Evolutionary conservation across 2,329 filamentous ascomycete species (phyloP).

Genomic region (Colletotrichum neosansevieriae): DNA sequence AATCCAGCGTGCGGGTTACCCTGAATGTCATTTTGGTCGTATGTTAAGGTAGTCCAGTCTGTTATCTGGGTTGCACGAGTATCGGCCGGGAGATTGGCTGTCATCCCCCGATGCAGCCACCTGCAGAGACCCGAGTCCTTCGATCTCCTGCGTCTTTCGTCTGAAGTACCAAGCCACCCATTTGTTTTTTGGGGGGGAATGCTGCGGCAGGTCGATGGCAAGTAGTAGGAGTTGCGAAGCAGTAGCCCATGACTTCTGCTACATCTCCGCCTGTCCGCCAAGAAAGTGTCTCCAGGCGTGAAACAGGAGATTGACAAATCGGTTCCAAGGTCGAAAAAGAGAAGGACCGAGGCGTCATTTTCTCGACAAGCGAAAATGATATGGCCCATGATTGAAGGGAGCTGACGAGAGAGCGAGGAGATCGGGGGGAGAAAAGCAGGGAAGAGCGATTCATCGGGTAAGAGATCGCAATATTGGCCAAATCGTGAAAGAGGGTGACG

Average conservation of each 20-base stretch:
- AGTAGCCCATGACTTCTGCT: slow-evolving; percentile 13
- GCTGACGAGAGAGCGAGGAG: neutral
- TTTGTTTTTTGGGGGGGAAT: neutral
- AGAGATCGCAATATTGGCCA: slow-evolving; percentile 9
- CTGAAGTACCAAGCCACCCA: slow-evolving; percentile 23
- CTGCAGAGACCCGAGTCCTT: slow-evolving; percentile 30
- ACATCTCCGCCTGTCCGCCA: slow-evolving; percentile 34
- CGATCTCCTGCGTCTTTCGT: slow-evolving; percentile 34
- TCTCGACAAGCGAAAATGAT: neutral
- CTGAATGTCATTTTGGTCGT: neutral
- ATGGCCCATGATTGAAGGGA: neutral
- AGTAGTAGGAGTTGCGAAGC: slow-evolving; percentile 13
- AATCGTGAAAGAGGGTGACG: slow-evolving; percentile 17
- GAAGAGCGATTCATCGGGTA: slow-evolving; percentile 2
- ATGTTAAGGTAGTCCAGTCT: neutral
- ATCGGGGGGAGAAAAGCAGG: neutral
- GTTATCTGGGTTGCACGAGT: neutral
- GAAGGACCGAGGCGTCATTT: neutral
- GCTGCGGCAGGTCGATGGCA: neutral
- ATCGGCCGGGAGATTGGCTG: slow-evolving; percentile 31
- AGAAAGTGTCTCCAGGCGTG: slow-evolving; percentile 38
- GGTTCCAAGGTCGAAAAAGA: neutral
- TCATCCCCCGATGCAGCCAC: slow-evolving; percentile 33
- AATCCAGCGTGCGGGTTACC: neutral
- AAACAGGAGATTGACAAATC: slow-evolving; percentile 36